Conservation (phyloP, 139 green algal species). For the Chlorella sp. region DNA sequence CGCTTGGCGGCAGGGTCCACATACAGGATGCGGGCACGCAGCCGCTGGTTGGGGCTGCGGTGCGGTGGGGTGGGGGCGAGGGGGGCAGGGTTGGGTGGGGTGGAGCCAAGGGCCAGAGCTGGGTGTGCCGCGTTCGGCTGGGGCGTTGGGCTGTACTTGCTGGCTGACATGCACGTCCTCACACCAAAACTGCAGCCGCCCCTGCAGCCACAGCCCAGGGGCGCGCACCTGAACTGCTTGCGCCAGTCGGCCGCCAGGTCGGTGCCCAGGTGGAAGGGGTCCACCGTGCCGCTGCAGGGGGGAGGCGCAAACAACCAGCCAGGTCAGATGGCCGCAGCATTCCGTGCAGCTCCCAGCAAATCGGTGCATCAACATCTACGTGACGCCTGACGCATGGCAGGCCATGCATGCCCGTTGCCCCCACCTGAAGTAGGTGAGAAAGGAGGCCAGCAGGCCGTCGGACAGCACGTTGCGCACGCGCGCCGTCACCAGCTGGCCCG, state of each 20-base stretch:
- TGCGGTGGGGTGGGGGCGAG: background rate
- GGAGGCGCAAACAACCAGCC: background rate
- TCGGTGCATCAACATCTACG: background rate
- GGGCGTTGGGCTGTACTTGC: too few species aligned
- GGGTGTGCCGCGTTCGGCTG: too few species aligned
- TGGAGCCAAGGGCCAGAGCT: background rate
- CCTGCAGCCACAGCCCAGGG: background rate
- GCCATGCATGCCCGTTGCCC: background rate
- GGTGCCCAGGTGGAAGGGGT: conserved; percentile 81
- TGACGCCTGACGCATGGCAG: too few species aligned
- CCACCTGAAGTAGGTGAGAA: conserved; percentile 87
- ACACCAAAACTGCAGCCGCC: background rate
- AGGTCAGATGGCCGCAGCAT: background rate
- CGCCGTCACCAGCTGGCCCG: conserved; percentile 83
- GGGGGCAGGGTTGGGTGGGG: background rate
- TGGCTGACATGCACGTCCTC: background rate
- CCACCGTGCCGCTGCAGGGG: conserved; percentile 72
- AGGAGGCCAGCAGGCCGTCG: conserved; percentile 86
- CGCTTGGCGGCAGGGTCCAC: conserved; percentile 79
- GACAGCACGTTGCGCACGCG: conserved; percentile 58
- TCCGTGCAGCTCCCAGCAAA: background rate
- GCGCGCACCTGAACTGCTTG: conserved; percentile 30
- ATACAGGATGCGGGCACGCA: conserved; percentile 85
- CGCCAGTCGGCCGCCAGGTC: conserved; percentile 33
- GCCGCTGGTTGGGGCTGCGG: conserved; percentile 44